Evolutionary conservation across 1,139 yeast genomes (phyloP).

Genomic region (Candida tunisiensis): DNA sequence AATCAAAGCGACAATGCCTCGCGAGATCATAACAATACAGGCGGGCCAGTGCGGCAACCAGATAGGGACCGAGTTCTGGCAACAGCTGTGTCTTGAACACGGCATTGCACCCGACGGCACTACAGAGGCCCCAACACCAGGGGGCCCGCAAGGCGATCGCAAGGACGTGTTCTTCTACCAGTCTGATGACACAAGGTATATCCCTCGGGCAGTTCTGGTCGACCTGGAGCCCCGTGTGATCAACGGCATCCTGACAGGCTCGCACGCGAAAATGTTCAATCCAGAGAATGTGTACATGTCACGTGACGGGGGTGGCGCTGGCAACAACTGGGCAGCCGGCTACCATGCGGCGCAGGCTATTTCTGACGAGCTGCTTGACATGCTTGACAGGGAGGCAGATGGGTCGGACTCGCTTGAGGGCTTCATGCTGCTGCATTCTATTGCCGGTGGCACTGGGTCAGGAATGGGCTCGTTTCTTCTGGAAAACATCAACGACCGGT

Average conservation of each 20-base stretch:
- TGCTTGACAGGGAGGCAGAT: constrained; percentile 83
- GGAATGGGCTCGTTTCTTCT: constrained; percentile 79
- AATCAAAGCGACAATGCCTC: no score
- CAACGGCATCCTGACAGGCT: constrained; percentile 35
- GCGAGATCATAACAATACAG: constrained; percentile 50
- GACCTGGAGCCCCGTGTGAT: constrained; percentile 91
- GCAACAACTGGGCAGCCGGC: constrained; percentile 92
- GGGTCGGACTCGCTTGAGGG: constrained; percentile 83
- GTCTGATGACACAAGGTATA: constrained; percentile 59
- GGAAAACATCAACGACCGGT: constrained; percentile 67
- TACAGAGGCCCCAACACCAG: constrained; percentile 13
- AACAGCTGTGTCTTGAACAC: constrained; percentile 75
- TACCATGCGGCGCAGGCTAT: constrained; percentile 58
- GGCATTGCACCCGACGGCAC: constrained; percentile 70
- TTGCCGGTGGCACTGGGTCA: constrained; percentile 98
- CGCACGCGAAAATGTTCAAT: constrained; percentile 54
- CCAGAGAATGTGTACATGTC: constrained; percentile 73
- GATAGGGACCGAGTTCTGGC: constrained; percentile 88
- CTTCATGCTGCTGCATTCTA: constrained; percentile 82
- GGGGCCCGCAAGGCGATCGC: constrained; percentile 46
- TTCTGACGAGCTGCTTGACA: constrained; percentile 57
- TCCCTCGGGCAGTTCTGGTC: constrained; percentile 72
- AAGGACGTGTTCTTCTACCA: constrained; percentile 74
- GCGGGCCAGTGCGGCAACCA: constrained; percentile 95
- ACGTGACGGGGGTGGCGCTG: constrained; percentile 79